These are phyloP conservation scores for Pythium scleroteichum DNA, from an alignment of 352 stramenopile genomes.

Conservation along the genomic window DNA sequence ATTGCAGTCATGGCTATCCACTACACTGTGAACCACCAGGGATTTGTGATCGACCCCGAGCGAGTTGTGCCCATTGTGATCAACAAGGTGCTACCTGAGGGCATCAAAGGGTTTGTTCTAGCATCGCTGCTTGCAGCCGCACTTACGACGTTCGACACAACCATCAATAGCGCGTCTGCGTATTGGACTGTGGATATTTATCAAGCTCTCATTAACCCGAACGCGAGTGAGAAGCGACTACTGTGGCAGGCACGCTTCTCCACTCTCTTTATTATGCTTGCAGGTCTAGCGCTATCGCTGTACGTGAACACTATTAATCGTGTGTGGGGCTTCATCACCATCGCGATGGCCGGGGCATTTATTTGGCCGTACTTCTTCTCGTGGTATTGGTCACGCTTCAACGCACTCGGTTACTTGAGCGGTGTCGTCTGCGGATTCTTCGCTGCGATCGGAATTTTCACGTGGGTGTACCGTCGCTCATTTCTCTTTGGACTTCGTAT, in stretches of 20 bases:
- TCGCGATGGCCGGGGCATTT: constrained; percentile 64
- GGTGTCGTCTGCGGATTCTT: constrained; percentile 59
- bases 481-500: not conserved
- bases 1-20: constrained; percentile 74
- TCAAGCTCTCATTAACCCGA: constrained; percentile 62
- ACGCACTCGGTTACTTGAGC: constrained; percentile 57
- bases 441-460: constrained; percentile 57
- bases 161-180: constrained; percentile 73
- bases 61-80: constrained; percentile 77
- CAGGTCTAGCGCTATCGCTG: constrained; percentile 59
- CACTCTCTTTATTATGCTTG: constrained; percentile 58
- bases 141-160: constrained; percentile 81
- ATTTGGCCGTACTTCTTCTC: constrained; percentile 80
- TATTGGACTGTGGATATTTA: constrained; percentile 88
- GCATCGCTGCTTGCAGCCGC: constrained; percentile 68
- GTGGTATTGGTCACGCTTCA: constrained; percentile 83
- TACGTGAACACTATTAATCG: constrained; percentile 77
- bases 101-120: constrained; percentile 67
- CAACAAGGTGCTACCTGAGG: constrained; percentile 66
- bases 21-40: constrained; percentile 48
- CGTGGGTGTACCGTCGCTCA: constrained; percentile 39
- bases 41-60: constrained; percentile 64
- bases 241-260: constrained; percentile 68
- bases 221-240: constrained; percentile 54
- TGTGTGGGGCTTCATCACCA: constrained; percentile 83